Percentiles rank a stretch among this genome's conserved stretches.
Conservation (phyloP, 805 yeast species). For the Ogataea angusta region DNA sequence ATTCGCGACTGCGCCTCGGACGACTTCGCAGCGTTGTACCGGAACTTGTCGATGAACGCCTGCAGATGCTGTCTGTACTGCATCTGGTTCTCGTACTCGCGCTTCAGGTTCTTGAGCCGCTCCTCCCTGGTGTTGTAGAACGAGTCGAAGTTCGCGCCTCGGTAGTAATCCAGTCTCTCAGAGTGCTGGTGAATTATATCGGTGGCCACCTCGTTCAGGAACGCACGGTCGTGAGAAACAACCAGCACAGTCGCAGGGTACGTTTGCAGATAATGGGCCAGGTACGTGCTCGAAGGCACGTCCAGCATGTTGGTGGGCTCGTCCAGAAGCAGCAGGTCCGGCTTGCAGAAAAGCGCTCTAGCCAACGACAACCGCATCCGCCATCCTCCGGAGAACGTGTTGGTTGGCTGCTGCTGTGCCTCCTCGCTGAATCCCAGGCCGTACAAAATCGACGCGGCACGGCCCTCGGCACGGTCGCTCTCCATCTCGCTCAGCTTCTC, state of each 20-base stretch:
- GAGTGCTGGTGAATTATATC: slow-evolving; percentile 98
- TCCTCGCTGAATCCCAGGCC: slow-evolving; percentile 94
- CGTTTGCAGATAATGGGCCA: slow-evolving; percentile 84
- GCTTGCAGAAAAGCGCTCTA: slow-evolving; percentile 95
- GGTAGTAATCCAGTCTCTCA: slow-evolving; percentile 91
- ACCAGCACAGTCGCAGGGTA: slow-evolving; percentile 92
- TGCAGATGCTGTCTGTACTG: slow-evolving; percentile 92
- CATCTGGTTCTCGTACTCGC: slow-evolving; percentile 98
- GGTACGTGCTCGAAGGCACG: slow-evolving; percentile 94
- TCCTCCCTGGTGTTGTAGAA: slow-evolving; percentile 94
- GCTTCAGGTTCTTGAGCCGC: slow-evolving; percentile 84
- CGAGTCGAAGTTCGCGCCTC: slow-evolving; percentile 90
- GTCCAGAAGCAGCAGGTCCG: slow-evolving; percentile 88
- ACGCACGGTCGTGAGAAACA: slow-evolving; percentile 97
- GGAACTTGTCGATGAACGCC: slow-evolving; percentile 89
- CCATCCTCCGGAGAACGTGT: slow-evolving; percentile 99
- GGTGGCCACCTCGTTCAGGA: slow-evolving; percentile 96
- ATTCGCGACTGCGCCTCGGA: slow-evolving; percentile 98
- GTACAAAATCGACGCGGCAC: slow-evolving; percentile 88
- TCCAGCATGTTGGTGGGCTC: slow-evolving; percentile 99
- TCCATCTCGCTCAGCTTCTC: slow-evolving; percentile 91
- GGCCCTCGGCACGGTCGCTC: slow-evolving; percentile 93
- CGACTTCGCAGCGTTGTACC: slow-evolving; percentile 97
- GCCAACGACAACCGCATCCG: slow-evolving; percentile 99
- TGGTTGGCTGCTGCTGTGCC: slow-evolving; percentile 79